Percentiles rank a stretch among this genome's conserved stretches.
These are phyloP conservation scores for Hirsutella thompsonii DNA, from an alignment of 2,329 filamentous ascomycete genomes.

Conservation along the genomic window DNA sequence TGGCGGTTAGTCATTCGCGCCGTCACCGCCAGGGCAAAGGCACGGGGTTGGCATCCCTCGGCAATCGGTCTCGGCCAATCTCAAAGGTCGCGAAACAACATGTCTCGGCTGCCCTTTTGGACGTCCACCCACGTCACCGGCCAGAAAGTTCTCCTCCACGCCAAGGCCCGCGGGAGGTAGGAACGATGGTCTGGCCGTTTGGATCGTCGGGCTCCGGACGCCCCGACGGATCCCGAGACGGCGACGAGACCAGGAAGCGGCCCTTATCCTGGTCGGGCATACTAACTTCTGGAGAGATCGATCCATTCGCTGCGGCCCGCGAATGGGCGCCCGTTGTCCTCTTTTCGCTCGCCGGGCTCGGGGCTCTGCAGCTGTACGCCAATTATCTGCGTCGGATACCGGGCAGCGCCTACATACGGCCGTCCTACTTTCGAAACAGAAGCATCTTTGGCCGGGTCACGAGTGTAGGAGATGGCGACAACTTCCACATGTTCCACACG, in stretches of 20 bases:
- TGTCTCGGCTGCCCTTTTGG: neutral
- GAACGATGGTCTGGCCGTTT: conserved; percentile 28
- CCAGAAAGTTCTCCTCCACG: conserved; percentile 1
- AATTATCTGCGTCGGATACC: conserved; percentile 78
- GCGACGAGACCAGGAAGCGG: conserved; percentile 11
- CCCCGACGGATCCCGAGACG: conserved; percentile 10
- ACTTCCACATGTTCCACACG: conserved; percentile 88
- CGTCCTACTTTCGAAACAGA: conserved; percentile 59
- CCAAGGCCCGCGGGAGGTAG: conserved; percentile 16
- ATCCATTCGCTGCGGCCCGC: conserved; percentile 21
- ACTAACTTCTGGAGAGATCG: conserved; percentile 14
- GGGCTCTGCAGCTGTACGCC: conserved; percentile 44
- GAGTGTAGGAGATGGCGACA: conserved; percentile 91
- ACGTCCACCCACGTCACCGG: neutral
- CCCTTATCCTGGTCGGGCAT: conserved; percentile 25
- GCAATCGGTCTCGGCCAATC: neutral
- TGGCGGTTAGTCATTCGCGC: neutral
- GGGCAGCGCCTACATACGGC: conserved; percentile 60
- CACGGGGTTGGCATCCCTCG: neutral
- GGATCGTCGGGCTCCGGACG: conserved; percentile 13
- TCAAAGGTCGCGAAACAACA: too few species aligned
- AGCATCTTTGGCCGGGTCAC: conserved; percentile 79
- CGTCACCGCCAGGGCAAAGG: neutral
- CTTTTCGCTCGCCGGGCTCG: conserved; percentile 23
- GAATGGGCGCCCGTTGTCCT: conserved; percentile 25